Evolutionary conservation across 176 grass and related monocot genomes (phyloP).

Genomic region (Pontederia crassipes): DNA sequence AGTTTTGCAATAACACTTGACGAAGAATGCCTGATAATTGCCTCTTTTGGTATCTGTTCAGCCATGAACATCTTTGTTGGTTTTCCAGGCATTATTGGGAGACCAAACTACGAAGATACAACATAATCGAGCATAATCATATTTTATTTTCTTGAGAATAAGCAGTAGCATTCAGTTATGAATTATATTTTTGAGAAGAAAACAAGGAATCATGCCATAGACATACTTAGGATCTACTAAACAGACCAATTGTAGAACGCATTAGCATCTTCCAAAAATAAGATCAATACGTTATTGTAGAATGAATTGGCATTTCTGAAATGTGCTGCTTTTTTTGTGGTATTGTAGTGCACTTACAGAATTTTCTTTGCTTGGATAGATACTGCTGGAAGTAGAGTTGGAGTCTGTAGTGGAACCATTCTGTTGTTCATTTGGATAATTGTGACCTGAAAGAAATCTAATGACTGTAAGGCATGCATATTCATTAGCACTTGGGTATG

Average conservation of each 20-base stretch:
- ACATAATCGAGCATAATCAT: background rate
- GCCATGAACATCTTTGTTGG: background rate
- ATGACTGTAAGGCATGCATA: background rate
- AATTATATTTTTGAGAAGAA: too few species aligned
- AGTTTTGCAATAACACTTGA: slow-evolving; percentile 72
- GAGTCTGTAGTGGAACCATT: background rate
- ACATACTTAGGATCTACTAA: too few species aligned
- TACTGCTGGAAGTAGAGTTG: background rate
- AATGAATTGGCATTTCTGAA: background rate
- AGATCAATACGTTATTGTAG: background rate
- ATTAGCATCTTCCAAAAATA: background rate
- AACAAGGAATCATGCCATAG: too few species aligned
- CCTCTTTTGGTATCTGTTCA: slow-evolving; percentile 12
- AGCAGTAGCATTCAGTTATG: too few species aligned
- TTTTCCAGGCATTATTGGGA: background rate
- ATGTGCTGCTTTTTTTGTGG: background rate
- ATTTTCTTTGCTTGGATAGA: background rate
- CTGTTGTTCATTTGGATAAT: slow-evolving; percentile 4
- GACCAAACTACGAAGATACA: background rate
- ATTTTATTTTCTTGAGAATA: background rate
- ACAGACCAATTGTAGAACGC: too few species aligned
- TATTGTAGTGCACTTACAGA: slow-evolving; percentile 8
- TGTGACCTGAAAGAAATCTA: slow-evolving; percentile 4
- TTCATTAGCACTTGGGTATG: too few species aligned
- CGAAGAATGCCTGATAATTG: slow-evolving; percentile 19